A percentile compares a stretch with the other conserved stretches of the same genome.
Evolutionary conservation across 306 rosid species (phyloP).

Genomic region (Fragaria vesca): DNA sequence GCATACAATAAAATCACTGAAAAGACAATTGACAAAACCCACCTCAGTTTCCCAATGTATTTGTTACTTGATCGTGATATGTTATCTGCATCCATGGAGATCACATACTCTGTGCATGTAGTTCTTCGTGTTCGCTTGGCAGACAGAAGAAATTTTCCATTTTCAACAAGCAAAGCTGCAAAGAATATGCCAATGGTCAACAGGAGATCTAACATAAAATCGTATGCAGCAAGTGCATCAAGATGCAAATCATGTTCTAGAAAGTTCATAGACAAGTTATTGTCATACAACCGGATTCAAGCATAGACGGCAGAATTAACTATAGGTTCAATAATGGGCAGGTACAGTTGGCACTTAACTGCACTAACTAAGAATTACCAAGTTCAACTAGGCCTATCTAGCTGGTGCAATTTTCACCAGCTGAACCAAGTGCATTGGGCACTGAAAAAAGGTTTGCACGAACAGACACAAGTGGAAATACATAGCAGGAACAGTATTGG

Average conservation of each 20-base stretch:
- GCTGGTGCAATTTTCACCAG: background rate
- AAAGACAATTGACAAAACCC: background rate
- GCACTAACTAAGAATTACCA: background rate
- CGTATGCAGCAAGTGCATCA: background rate
- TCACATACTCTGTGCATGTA: conserved; percentile 82
- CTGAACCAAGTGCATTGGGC: no score
- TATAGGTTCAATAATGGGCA: background rate
- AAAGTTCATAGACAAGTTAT: background rate
- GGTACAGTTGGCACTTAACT: background rate
- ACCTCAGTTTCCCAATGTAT: conserved; percentile 91
- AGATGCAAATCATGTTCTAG: background rate
- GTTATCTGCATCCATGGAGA: conserved; percentile 80
- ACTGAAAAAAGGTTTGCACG: background rate
- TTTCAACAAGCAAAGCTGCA: conserved; percentile 83
- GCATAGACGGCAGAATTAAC: background rate
- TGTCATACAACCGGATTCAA: background rate
- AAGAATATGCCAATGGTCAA: conserved; percentile 23
- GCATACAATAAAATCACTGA: background rate
- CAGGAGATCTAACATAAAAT: conserved; percentile 6
- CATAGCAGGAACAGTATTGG: background rate
- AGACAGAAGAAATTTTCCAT: conserved; percentile 91
- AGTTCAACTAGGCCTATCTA: conserved; percentile 3
- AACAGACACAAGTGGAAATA: background rate
- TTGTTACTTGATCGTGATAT: conserved; percentile 80
- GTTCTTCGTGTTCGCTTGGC: conserved; percentile 83